Evolutionary conservation across 306 rosid genomes (phyloP).

Genomic region (Pterocarpus macrocarpus): DNA sequence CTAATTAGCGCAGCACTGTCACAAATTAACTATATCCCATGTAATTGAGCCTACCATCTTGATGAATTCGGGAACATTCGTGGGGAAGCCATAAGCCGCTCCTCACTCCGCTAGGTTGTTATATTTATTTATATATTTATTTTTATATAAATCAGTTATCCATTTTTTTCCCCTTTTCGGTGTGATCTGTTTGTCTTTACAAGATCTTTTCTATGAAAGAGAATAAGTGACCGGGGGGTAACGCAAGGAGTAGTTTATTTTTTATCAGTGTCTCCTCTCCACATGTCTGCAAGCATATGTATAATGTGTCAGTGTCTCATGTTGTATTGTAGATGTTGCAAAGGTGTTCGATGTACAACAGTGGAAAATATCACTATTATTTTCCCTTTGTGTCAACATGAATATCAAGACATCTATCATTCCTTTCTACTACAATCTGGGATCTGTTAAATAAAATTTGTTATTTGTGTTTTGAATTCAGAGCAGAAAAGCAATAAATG

Average conservation of each 20-base stretch:
- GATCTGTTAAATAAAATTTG: not conserved
- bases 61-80: no score
- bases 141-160: no score
- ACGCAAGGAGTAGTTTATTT: constrained; percentile 19
- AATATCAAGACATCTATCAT: constrained; percentile 8
- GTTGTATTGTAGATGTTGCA: not conserved
- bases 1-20: no score
- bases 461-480: constrained; percentile 13
- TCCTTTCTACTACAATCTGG: not conserved
- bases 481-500: not conserved
- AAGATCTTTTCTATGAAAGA: no score
- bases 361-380: not conserved
- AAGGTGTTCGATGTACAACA: constrained; percentile 31
- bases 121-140: no score
- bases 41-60: no score
- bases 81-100: no score
- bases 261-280: not conserved
- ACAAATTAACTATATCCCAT: no score
- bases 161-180: no score
- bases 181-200: no score
- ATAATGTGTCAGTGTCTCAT: constrained; percentile 36
- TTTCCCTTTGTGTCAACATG: not conserved
- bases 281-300: constrained; percentile 14
- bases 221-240: no score
- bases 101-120: no score